phyloP scores from a whole-genome alignment of 257 asterid species.

The Penstemon newberryi region DNA sequence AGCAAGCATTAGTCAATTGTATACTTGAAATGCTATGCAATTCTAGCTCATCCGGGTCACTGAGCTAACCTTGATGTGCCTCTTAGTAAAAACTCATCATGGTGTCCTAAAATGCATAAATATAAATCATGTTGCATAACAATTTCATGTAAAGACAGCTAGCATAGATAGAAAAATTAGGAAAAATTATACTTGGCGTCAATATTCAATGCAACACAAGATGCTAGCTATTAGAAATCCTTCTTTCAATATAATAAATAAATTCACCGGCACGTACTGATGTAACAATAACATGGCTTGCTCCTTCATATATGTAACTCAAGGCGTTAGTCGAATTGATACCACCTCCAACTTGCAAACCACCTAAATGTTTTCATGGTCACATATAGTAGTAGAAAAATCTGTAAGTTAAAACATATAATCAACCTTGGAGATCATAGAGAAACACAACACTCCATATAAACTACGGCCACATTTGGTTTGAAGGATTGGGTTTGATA shows the following conservation, averaged over 20 bases:
- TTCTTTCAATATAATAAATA: not conserved
- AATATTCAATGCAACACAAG: conserved; percentile 14
- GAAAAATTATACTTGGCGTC: not conserved
- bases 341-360: conserved; percentile 99
- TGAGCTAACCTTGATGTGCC: not conserved
- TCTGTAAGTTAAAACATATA: conserved; percentile 29
- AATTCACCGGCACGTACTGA: conserved; percentile 57
- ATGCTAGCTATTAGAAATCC: not conserved
- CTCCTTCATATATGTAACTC: conserved; percentile 85
- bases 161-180: conserved; percentile 15
- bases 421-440: conserved; percentile 29
- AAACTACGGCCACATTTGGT: not conserved
- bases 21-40: not conserved
- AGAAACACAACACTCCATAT: conserved; percentile 16
- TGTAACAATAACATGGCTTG: conserved; percentile 97
- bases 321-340: conserved; percentile 74
- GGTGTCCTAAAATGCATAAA: conserved; percentile 17
- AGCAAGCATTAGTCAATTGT: conserved; percentile 9
- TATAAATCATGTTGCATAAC: conserved; percentile 13
- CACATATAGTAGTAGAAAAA: conserved; percentile 44
- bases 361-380: conserved; percentile 65
- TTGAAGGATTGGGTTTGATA: not conserved
- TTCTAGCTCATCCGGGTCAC: conserved; percentile 12
- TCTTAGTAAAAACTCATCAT: conserved; percentile 4
- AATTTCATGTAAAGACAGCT: not conserved